A percentile compares a stretch with the other conserved stretches of the same genome.
phyloP scores from a whole-genome alignment of 495 filamentous ascomycete species.

The Penicillium robsamsonii region DNA sequence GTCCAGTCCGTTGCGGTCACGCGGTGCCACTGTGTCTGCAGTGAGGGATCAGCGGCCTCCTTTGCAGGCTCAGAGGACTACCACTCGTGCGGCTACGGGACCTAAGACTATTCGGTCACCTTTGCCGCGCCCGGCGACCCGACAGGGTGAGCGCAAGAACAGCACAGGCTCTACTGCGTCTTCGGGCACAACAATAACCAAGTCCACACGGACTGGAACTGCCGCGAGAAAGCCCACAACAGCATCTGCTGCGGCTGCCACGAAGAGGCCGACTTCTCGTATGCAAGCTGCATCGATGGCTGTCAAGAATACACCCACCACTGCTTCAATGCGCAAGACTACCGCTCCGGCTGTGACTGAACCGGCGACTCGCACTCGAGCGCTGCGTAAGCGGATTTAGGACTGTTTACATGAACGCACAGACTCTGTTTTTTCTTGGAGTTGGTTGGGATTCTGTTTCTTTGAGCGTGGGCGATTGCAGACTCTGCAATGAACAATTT shows the following conservation, averaged over 20 bases:
- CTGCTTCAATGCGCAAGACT: constrained; percentile 35
- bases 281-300: constrained; percentile 35
- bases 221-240: constrained; percentile 47
- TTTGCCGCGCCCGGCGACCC: constrained; percentile 38
- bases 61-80: constrained; percentile 34
- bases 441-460: background rate
- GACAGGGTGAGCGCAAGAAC: constrained; percentile 45
- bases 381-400: constrained; percentile 49
- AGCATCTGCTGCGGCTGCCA: constrained; percentile 44
- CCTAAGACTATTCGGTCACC: constrained; percentile 34
- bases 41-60: constrained; percentile 27
- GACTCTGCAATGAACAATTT: constrained; percentile 5
- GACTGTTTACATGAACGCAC: background rate
- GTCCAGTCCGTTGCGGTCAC: constrained; percentile 49
- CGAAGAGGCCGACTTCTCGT: constrained; percentile 44
- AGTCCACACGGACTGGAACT: constrained; percentile 48
- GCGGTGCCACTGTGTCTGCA: constrained; percentile 34
- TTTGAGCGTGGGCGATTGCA: constrained; percentile 12
- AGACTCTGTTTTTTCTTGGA: background rate
- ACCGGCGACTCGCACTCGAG: constrained; percentile 37
- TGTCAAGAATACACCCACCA: constrained; percentile 36
- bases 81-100: constrained; percentile 31
- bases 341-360: constrained; percentile 36
- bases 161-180: constrained; percentile 48
- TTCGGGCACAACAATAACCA: constrained; percentile 59